Base-by-base conservation (phyloP, 202 grass and related monocot species). In the Panicum hallii region DNA sequence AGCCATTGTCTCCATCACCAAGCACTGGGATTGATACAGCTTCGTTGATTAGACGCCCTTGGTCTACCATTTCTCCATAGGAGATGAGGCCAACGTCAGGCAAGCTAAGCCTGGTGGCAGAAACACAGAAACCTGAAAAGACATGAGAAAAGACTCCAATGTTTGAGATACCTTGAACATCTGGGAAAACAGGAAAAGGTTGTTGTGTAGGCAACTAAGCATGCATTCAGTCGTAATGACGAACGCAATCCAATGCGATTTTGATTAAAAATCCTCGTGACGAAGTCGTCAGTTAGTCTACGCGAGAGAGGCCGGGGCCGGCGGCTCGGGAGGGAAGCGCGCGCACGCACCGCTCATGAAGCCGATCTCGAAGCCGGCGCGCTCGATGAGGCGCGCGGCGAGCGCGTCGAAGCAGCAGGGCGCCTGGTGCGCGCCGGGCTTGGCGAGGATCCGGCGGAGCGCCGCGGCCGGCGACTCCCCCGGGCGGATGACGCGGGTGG, bases 1-100 rank as follows among this genome's bases (percentile, higher is more conserved):
- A 99, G 43, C 93, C 96, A 64, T 94, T 99, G 77, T 99, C 96
- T 61, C 91, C 96, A 82, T 99, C 93, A 67, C 93, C 91, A 63
- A 98, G 90, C 38, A 98, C 91, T 3, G 89, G 95, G 46, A 98
- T 87, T 1, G 95, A 95, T 34, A 95, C 91, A 17, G 91, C 80
- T 84, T 95, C 91, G 12, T 71, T 98, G 74, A 98, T 98, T 45
- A 91, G 87, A 8, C 80, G 82, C 4, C 89, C 95, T 88, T 98
- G 95, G 68, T 89, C 88, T 22, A 95, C 49, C 91, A 99, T 95
- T 88, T 99, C 96, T 46, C 90, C 91, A 20, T 91, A 99, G 11
- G 96, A 99, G 70, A 95, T 92, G 65, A 95, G 90, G 81, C 96
- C 91, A 49, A 80, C 93, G 92, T 99, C 93, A 58, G 93, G 91